These are phyloP conservation scores for Entoloma clypeatum DNA, from an alignment of 1,284 basidiomycete genomes.

Conservation along the genomic window DNA sequence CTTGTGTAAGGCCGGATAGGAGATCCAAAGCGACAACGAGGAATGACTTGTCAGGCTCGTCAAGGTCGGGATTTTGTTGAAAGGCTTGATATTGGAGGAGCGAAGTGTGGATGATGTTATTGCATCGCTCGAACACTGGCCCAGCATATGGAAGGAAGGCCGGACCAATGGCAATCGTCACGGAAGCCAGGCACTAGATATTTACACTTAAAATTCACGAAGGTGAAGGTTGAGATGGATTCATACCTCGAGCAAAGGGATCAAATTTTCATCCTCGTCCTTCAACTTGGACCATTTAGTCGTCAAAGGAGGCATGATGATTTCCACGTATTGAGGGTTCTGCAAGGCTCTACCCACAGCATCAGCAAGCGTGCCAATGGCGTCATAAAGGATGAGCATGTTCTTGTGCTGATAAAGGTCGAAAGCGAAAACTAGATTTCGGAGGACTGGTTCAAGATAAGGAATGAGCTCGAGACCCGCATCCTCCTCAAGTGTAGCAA, in stretches of 20 bases:
- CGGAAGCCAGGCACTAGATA: constrained; percentile 89
- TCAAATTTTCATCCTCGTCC: constrained; percentile 91
- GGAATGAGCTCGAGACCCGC: constrained; percentile 88
- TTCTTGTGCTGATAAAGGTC: constrained; percentile 99
- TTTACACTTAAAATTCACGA: constrained; percentile 9
- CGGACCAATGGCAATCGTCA: constrained; percentile 94
- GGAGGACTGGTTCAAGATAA: constrained; percentile 91
- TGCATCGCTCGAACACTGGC: constrained; percentile 92
- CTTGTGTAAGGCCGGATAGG: constrained; percentile 93
- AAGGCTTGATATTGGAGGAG: constrained; percentile 80
- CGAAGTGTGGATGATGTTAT: constrained; percentile 79
- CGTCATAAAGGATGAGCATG: constrained; percentile 97
- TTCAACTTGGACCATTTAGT: constrained; percentile 85
- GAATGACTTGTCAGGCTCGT: constrained; percentile 94
- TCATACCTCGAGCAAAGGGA: constrained; percentile 87
- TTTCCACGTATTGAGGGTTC: constrained; percentile 85
- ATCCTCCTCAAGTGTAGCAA: constrained; percentile 98
- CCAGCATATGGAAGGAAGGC: constrained; percentile 88
- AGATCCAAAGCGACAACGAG: constrained; percentile 97
- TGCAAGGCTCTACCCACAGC: constrained; percentile 89
- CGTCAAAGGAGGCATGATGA: constrained; percentile 94
- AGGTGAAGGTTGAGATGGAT: constrained; percentile 1
- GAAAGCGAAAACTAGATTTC: constrained; percentile 94
- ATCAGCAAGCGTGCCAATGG: constrained; percentile 96
- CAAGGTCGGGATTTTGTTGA: constrained; percentile 82